A percentile compares a stretch with the other conserved stretches of the same genome.
phyloP scores from a whole-genome alignment of 805 yeast species.

The Hanseniaspora thailandica region DNA sequence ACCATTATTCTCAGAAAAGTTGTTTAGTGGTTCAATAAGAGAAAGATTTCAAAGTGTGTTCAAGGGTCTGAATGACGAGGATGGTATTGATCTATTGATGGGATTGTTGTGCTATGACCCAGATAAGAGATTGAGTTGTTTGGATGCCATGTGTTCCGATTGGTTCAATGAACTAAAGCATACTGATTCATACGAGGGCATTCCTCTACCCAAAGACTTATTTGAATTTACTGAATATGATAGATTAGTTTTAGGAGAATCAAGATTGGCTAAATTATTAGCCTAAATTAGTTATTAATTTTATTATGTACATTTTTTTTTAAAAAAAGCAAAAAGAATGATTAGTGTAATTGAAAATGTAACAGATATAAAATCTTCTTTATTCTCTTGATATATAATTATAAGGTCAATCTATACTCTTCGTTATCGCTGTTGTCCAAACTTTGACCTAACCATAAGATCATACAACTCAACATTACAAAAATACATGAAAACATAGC shows the following conservation, averaged over 20 bases:
- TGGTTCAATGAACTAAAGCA: constrained; percentile 62
- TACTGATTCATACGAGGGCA: background rate
- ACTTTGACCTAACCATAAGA: constrained; percentile 78
- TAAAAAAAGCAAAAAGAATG: background rate
- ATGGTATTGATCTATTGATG: constrained; percentile 75
- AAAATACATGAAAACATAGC: constrained; percentile 29
- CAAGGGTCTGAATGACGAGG: constrained; percentile 52
- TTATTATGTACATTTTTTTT: background rate
- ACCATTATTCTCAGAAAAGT: constrained; percentile 54
- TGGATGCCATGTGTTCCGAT: constrained; percentile 13
- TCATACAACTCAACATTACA: constrained; percentile 78
- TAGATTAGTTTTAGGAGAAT: constrained; percentile 35
- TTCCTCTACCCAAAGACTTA: constrained; percentile 34
- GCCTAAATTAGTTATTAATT: background rate
- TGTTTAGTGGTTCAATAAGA: constrained; percentile 44
- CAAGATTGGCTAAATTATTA: background rate
- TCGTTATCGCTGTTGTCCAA: background rate
- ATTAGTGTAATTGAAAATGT: background rate
- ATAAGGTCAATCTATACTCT: constrained; percentile 52
- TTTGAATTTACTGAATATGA: constrained; percentile 67
- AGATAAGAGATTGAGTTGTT: constrained; percentile 64
- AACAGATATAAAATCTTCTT: no score
- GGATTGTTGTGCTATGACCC: constrained; percentile 85
- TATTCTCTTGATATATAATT: constrained; percentile 16
- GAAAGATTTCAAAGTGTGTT: constrained; percentile 54